These are phyloP conservation scores for Linnemannia schmuckeri DNA, from an alignment of 192 early-diverging fungal genomes.

Conservation along the genomic window DNA sequence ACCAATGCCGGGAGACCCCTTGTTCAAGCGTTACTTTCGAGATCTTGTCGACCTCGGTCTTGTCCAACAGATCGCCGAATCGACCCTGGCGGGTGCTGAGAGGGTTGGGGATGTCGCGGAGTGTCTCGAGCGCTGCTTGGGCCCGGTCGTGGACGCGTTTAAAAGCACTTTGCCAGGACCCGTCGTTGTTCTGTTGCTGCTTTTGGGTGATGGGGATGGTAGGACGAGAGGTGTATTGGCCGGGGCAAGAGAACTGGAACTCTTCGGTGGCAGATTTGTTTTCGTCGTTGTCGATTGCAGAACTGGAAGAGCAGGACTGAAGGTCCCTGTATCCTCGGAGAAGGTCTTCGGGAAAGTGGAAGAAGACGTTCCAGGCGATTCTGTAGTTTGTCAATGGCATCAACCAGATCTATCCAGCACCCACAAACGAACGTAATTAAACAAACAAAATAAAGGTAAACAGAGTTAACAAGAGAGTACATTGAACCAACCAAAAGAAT, in stretches of 20 bases:
- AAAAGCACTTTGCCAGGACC: not conserved
- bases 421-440: no score
- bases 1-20: slow-evolving; percentile 27
- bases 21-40: slow-evolving; percentile 25
- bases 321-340: not conserved
- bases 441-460: not conserved
- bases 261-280: not conserved
- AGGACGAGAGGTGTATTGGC: not conserved
- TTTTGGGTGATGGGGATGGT: not conserved
- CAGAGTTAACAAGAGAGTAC: not conserved
- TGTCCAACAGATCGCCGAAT: slow-evolving; percentile 13
- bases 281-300: not conserved
- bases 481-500: not conserved
- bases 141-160: slow-evolving; percentile 8
- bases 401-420: slow-evolving; percentile 5
- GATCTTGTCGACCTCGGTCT: slow-evolving; percentile 4
- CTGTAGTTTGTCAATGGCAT: slow-evolving; percentile 17
- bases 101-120: slow-evolving; percentile 6
- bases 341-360: slow-evolving; percentile 10
- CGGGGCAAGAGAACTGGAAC: not conserved
- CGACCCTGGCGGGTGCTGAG: not conserved
- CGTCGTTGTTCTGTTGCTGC: not conserved
- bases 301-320: not conserved
- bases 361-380: slow-evolving; percentile 20
- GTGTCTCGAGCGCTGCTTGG: not conserved